Conservation (phyloP, 139 green algal genomes). For the Volvox africanus region DNA sequence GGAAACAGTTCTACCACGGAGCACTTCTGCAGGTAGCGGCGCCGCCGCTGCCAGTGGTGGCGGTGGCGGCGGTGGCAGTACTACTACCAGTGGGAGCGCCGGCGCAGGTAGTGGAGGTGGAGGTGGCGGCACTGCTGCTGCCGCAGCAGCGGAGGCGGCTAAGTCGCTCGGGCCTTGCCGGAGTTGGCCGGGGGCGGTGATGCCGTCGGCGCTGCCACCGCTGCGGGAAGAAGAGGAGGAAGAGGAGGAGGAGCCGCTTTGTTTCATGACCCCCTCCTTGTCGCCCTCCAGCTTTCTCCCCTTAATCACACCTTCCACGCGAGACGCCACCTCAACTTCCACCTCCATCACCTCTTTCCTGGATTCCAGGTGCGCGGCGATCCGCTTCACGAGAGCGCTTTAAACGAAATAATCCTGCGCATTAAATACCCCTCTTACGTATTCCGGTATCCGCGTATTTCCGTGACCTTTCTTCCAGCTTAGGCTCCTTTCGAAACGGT, state of each 20-base stretch:
- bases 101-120: neutral
- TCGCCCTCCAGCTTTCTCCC: neutral
- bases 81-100: neutral
- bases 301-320: neutral
- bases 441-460: too few species aligned
- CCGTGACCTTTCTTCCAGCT: too few species aligned
- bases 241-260: neutral
- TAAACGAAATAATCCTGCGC: too few species aligned
- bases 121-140: neutral
- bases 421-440: too few species aligned
- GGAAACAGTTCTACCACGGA: neutral
- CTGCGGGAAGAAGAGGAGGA: too few species aligned
- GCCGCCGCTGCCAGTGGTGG: too few species aligned
- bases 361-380: neutral
- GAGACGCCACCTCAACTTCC: neutral
- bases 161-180: too few species aligned
- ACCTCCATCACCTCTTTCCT: neutral
- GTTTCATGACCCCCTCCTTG: neutral
- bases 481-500: too few species aligned
- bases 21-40: neutral
- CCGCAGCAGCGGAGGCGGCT: too few species aligned
- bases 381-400: too few species aligned
- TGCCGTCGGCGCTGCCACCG: too few species aligned
- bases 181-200: too few species aligned
- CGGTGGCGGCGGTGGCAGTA: neutral